A percentile compares a stretch with the other conserved stretches of the same genome.
Evolutionary conservation across 75 land plant genomes (phyloP).

Genomic region (Cupressus sempervirens): DNA sequence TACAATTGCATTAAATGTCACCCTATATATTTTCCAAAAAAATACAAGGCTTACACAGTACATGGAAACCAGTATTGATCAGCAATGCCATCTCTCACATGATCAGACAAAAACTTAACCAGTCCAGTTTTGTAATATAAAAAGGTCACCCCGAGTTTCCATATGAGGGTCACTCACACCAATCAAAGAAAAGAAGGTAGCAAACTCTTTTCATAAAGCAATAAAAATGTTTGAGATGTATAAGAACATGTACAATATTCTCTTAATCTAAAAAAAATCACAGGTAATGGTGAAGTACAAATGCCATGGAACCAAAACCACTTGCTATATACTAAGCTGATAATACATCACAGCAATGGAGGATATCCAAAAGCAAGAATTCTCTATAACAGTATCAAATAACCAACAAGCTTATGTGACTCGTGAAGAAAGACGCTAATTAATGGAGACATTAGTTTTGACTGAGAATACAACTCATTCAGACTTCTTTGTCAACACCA

Average conservation of each 20-base stretch:
- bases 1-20: neutral
- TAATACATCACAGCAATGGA: neutral
- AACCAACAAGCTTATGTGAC: neutral
- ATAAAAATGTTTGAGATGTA: neutral
- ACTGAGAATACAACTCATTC: too few relatives aligned
- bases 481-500: too few relatives aligned
- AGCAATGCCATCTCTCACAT: neutral
- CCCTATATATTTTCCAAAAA: neutral
- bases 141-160: neutral
- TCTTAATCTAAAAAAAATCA: neutral
- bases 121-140: neutral
- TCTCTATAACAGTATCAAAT: neutral
- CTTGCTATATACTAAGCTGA: neutral
- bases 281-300: neutral
- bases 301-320: neutral
- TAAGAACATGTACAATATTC: neutral
- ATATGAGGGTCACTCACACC: neutral
- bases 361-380: neutral
- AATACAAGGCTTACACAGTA: neutral
- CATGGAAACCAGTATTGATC: neutral
- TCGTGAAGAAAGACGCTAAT: neutral
- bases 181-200: neutral
- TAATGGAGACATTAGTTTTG: too few relatives aligned
- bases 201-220: neutral
- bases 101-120: neutral